Percentiles rank a stretch among this genome's conserved stretches.
Conservation (phyloP, 179 eudicot genomes). For the Gypsophila paniculata region DNA sequence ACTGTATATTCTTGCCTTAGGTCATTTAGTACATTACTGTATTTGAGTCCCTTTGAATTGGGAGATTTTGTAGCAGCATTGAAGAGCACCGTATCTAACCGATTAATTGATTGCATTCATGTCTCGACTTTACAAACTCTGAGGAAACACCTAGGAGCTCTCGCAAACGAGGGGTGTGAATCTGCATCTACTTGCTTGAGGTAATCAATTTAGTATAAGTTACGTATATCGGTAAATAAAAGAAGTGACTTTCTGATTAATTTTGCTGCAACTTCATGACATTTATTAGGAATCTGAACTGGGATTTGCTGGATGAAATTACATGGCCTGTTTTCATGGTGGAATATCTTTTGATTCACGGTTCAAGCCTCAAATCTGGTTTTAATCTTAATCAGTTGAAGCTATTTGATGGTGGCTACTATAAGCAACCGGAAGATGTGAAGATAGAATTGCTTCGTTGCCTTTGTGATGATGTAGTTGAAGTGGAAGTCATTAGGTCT, state of each 20-base stretch:
- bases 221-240: constrained; percentile 13
- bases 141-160: constrained; percentile 67
- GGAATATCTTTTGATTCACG: constrained; percentile 63
- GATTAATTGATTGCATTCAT: constrained; percentile 72
- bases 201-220: constrained; percentile 36
- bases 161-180: constrained; percentile 56
- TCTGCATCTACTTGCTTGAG: constrained; percentile 79
- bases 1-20: constrained; percentile 82
- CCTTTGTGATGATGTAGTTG: constrained; percentile 86
- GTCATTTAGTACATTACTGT: constrained; percentile 76
- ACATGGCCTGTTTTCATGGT: constrained; percentile 91
- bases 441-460: constrained; percentile 77
- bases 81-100: constrained; percentile 50
- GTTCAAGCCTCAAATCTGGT: constrained; percentile 52
- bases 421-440: constrained; percentile 50
- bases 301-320: constrained; percentile 88
- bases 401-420: constrained; percentile 62
- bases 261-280: constrained; percentile 18
- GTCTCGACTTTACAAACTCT: constrained; percentile 68
- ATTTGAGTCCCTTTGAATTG: constrained; percentile 83
- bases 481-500: constrained; percentile 60
- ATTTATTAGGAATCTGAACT: constrained; percentile 67
- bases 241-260: constrained; percentile 5
- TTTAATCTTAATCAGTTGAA: constrained; percentile 50
- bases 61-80: constrained; percentile 76